Percentiles rank a stretch among this genome's conserved stretches.
Conservation (phyloP, 1,139 yeast genomes). For the Pichia norvegensis region DNA sequence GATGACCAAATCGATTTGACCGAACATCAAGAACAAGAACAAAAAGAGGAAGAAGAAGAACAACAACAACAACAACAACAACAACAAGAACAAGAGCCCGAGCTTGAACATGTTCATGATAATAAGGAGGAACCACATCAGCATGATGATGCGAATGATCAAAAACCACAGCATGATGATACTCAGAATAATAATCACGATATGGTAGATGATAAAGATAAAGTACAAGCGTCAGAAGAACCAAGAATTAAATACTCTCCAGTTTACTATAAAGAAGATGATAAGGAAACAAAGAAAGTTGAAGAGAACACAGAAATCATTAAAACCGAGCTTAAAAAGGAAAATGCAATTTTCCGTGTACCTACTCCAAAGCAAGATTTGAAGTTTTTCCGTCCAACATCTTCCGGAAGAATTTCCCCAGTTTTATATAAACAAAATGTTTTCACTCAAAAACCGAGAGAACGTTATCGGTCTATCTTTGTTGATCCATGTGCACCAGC, state of each 20-base stretch:
- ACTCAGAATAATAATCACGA: background rate
- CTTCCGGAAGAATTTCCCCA: slow-evolving; percentile 10
- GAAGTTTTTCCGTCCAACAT: slow-evolving; percentile 2
- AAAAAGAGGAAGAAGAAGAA: background rate
- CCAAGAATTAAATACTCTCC: background rate
- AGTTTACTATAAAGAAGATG: background rate
- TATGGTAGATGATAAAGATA: background rate
- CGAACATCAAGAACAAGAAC: background rate
- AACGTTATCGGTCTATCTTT: slow-evolving; percentile 31
- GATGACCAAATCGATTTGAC: background rate
- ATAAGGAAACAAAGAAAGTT: background rate
- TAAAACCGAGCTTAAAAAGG: background rate
- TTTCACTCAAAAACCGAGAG: slow-evolving; percentile 18
- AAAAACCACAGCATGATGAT: too few species aligned
- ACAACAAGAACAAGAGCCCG: background rate
- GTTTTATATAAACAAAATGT: slow-evolving; percentile 12
- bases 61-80: background rate
- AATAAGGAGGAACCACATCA: background rate
- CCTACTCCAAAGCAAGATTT: slow-evolving; percentile 2
- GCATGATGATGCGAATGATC: too few species aligned
- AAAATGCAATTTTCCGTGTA: background rate
- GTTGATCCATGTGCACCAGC: slow-evolving; percentile 33
- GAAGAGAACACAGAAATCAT: background rate
- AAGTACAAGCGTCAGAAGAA: background rate
- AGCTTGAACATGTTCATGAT: background rate